Conservation (phyloP, 768 basidiomycete species). For the Lactarius indigo region DNA sequence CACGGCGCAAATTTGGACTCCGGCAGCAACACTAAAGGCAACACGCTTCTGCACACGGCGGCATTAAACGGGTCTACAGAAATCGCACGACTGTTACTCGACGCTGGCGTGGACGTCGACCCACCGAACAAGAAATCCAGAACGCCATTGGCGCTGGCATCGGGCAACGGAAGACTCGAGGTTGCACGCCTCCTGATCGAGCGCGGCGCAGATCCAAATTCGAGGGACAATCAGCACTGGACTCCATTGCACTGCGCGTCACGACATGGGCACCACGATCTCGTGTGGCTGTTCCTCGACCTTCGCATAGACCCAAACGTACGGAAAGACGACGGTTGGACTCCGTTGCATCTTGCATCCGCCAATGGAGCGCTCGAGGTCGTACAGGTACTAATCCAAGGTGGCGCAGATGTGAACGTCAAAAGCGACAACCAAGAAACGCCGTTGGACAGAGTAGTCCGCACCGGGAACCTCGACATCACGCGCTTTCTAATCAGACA, state of each 20-base stretch:
- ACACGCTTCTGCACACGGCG: constrained; percentile 2
- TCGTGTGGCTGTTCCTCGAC: constrained; percentile 5
- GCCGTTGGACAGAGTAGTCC: constrained; percentile 2
- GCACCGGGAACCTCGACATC: neutral
- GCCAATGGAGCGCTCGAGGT: neutral
- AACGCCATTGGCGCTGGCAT: neutral
- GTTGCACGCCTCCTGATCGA: constrained; percentile 4
- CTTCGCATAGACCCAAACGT: neutral
- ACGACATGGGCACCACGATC: neutral
- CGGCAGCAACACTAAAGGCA: neutral
- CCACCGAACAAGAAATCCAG: neutral
- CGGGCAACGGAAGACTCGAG: neutral
- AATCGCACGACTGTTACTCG: neutral
- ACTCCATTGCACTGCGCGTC: neutral
- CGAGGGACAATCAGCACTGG: neutral
- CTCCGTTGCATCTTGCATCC: constrained; percentile 5
- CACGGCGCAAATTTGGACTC: neutral
- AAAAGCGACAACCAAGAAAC: neutral
- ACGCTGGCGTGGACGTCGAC: neutral
- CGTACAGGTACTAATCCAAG: neutral
- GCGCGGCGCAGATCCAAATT: neutral
- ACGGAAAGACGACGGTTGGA: constrained; percentile 6
- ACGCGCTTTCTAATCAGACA: neutral
- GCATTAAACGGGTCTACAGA: neutral
- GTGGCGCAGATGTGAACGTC: neutral